Conservation (phyloP, 225 moss, liverwort and hornwort species). For the Thuidium tamariscinum region DNA sequence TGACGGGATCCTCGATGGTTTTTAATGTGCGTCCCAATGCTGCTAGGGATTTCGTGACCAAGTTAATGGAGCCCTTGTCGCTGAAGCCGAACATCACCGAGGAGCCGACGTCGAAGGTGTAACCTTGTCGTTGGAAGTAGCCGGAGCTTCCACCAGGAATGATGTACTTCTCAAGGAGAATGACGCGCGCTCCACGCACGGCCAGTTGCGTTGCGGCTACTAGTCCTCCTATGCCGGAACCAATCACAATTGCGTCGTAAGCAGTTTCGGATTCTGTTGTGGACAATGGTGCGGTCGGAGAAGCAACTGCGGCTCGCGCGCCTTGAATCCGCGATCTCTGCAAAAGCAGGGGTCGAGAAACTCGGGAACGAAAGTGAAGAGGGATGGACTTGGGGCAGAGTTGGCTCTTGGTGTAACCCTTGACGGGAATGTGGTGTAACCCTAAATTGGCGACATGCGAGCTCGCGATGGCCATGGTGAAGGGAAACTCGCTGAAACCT, state of each 20-base stretch:
- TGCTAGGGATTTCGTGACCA: constrained; percentile 72
- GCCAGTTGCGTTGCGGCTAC: constrained; percentile 84
- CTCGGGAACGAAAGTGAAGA: not conserved
- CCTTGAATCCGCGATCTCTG: not conserved
- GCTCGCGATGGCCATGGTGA: not conserved
- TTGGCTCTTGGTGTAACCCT: not conserved
- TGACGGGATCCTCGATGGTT: constrained; percentile 71
- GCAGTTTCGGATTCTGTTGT: not conserved
- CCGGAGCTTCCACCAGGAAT: constrained; percentile 94
- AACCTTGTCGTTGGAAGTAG: constrained; percentile 61
- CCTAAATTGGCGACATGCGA: not conserved
- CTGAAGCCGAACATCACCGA: constrained; percentile 97
- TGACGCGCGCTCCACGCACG: constrained; percentile 59
- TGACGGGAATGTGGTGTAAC: not conserved
- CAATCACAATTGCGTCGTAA: constrained; percentile 83
- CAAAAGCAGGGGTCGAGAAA: not conserved
- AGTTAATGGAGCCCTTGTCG: constrained; percentile 81
- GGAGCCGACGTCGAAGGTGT: constrained; percentile 91
- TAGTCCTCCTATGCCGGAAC: constrained; percentile 85
- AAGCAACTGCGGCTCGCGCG: constrained; percentile 15
- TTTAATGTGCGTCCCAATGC: constrained; percentile 71
- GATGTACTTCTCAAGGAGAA: constrained; percentile 82
- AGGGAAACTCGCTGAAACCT: not conserved
- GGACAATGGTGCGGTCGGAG: not conserved
- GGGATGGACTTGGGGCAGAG: not conserved